Evolutionary conservation across 2,329 filamentous ascomycete genomes (phyloP).

Genomic region (Trichothecium sympodiale): DNA sequence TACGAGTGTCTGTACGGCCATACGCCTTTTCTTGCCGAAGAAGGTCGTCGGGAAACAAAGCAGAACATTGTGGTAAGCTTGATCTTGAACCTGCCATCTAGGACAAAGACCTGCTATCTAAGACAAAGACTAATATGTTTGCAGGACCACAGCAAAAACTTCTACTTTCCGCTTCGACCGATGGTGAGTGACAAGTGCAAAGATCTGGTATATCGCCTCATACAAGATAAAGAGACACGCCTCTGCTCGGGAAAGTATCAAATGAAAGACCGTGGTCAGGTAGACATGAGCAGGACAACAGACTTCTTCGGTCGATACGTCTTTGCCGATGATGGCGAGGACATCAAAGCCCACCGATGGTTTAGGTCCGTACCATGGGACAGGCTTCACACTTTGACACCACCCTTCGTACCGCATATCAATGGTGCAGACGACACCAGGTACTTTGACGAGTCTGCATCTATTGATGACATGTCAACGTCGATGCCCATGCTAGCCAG

Average conservation of each 20-base stretch:
- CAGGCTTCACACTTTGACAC: constrained; percentile 54
- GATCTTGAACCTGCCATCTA: neutral
- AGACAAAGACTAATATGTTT: constrained; percentile 5
- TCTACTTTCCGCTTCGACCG: constrained; percentile 59
- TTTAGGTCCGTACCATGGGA: constrained; percentile 75
- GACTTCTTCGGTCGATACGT: constrained; percentile 48
- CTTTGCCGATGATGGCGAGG: constrained; percentile 71
- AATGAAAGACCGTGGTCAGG: constrained; percentile 42
- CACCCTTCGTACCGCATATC: constrained; percentile 73
- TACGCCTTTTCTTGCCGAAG: constrained; percentile 78
- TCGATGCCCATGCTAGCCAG: constrained; percentile 26
- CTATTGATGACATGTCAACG: constrained; percentile 53
- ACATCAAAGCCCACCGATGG: constrained; percentile 83
- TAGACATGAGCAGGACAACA: constrained; percentile 9
- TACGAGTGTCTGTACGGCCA: constrained; percentile 91
- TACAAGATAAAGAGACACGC: constrained; percentile 64
- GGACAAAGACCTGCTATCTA: neutral
- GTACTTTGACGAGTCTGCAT: constrained; percentile 80
- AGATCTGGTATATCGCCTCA: constrained; percentile 61
- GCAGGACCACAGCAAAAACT: constrained; percentile 58
- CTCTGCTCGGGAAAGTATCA: constrained; percentile 69
- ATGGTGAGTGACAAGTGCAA: constrained; percentile 60
- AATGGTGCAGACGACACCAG: constrained; percentile 61
- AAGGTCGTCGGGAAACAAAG: constrained; percentile 71
- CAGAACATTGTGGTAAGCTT: constrained; percentile 63